Evolutionary conservation across 208 protist genomes (phyloP).

Genomic region (Trypanosoma scelopori): DNA sequence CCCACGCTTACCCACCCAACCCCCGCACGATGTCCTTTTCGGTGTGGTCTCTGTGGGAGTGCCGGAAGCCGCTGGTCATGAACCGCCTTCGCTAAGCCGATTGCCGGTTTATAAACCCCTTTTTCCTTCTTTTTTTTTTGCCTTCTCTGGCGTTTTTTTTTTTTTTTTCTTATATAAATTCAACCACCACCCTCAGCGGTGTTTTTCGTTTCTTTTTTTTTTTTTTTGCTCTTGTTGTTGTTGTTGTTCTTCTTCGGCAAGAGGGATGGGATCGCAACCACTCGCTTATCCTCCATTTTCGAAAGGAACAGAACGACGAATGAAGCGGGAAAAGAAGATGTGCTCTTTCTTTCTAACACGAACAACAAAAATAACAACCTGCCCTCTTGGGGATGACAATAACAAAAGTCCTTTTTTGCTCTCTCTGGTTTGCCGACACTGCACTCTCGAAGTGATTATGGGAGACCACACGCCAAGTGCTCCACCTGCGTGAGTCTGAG

Average conservation of each 20-base stretch:
- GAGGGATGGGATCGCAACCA: too few species aligned
- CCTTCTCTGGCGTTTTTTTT: background rate
- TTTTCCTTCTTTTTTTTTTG: constrained; percentile 10
- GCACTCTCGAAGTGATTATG: too few species aligned
- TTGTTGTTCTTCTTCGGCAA: too few species aligned
- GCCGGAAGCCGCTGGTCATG: background rate
- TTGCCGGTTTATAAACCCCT: constrained; percentile 10
- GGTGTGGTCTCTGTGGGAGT: background rate
- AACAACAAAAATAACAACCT: too few species aligned
- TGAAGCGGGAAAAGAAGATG: too few species aligned
- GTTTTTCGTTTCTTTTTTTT: background rate
- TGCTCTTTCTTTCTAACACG: too few species aligned
- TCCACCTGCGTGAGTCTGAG: too few species aligned
- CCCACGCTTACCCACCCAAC: background rate
- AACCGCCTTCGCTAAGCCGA: background rate
- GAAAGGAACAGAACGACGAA: too few species aligned
- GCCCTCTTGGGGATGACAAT: too few species aligned
- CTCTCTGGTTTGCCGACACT: too few species aligned
- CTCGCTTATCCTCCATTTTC: too few species aligned
- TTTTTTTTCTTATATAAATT: background rate
- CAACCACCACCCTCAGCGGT: background rate
- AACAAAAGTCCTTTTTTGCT: background rate
- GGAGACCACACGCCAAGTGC: too few species aligned
- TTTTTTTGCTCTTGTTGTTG: background rate
- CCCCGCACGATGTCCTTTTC: background rate